phyloP scores from a whole-genome alignment of 371 early-diverging fungal genomes.

The Mucor indicus region DNA sequence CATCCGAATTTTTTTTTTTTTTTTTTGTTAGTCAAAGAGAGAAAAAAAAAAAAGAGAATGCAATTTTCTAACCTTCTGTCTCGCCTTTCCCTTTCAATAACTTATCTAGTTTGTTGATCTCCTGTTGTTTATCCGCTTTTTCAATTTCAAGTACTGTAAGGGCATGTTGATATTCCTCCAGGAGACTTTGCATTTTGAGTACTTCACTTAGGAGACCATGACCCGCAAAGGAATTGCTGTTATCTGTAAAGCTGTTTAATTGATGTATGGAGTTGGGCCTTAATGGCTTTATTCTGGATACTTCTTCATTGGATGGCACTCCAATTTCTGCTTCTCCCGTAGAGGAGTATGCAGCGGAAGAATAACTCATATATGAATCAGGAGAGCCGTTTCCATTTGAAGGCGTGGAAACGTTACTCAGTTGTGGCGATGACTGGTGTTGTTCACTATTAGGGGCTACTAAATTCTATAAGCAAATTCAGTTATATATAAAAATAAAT shows the following conservation, averaged over 20 bases:
- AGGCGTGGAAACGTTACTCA: not conserved
- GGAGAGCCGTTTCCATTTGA: not conserved
- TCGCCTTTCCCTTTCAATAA: conserved; percentile 6
- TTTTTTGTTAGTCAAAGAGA: not conserved
- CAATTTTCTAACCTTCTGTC: conserved; percentile 1
- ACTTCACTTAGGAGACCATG: conserved; percentile 1
- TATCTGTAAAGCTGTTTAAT: not conserved
- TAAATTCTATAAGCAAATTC: too few species aligned
- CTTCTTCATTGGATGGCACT: too few species aligned
- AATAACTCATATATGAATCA: not conserved
- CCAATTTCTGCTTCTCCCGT: not conserved
- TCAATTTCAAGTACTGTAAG: conserved; percentile 8
- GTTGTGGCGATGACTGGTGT: not conserved
- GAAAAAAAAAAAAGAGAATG: not conserved
- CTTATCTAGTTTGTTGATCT: conserved; percentile 1
- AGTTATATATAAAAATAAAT: too few species aligned
- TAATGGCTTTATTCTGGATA: not conserved
- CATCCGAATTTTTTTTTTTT: too few species aligned
- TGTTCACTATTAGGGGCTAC: not conserved
- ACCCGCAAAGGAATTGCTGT: not conserved
- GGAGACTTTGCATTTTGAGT: conserved; percentile 5
- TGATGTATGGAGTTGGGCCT: too few species aligned
- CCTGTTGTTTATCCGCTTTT: conserved; percentile 16
- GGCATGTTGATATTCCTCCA: conserved; percentile 6
- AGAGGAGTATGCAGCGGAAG: not conserved